Conservation (phyloP, 805 yeast genomes). For the Barnettozyma salicaria region DNA sequence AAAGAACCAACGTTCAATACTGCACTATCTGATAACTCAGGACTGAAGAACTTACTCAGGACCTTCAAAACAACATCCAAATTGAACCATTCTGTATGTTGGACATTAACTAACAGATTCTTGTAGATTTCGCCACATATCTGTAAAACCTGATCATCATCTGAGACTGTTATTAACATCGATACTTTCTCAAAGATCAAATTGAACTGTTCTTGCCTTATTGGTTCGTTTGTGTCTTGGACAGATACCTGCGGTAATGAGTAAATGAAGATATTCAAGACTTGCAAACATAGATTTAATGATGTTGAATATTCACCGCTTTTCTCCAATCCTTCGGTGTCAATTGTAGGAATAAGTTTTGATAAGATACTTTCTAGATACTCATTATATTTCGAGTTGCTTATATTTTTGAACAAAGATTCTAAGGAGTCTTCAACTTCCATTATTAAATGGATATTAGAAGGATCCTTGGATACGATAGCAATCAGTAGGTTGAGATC, state of each 20-base stretch:
- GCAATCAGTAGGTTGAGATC: constrained; percentile 52
- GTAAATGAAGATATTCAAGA: constrained; percentile 44
- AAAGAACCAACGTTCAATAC: constrained; percentile 70
- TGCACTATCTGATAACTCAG: constrained; percentile 71
- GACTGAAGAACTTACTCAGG: constrained; percentile 63
- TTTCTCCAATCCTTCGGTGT: constrained; percentile 14
- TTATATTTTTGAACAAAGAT: constrained; percentile 45
- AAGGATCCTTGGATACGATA: constrained; percentile 65
- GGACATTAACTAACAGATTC: constrained; percentile 42
- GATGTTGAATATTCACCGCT: constrained; percentile 51
- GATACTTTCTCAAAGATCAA: constrained; percentile 38
- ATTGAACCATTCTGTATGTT: constrained; percentile 15
- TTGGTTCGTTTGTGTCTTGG: constrained; percentile 25
- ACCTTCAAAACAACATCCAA: constrained; percentile 45
- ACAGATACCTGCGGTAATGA: constrained; percentile 23
- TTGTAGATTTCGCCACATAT: constrained; percentile 70
- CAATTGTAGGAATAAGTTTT: constrained; percentile 36
- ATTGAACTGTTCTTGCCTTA: constrained; percentile 24
- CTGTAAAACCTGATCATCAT: constrained; percentile 77
- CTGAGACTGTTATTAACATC: constrained; percentile 32
- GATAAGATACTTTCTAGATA: constrained; percentile 52
- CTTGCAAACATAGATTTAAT: constrained; percentile 51
- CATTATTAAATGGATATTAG: constrained; percentile 62
- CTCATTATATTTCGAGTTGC: constrained; percentile 37
- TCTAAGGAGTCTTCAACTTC: constrained; percentile 68